Evolutionary conservation across 2,329 filamentous ascomycete species (phyloP), one percentile per base, ranked within the genome.

Genomic region (Colletotrichum incanum): DNA sequence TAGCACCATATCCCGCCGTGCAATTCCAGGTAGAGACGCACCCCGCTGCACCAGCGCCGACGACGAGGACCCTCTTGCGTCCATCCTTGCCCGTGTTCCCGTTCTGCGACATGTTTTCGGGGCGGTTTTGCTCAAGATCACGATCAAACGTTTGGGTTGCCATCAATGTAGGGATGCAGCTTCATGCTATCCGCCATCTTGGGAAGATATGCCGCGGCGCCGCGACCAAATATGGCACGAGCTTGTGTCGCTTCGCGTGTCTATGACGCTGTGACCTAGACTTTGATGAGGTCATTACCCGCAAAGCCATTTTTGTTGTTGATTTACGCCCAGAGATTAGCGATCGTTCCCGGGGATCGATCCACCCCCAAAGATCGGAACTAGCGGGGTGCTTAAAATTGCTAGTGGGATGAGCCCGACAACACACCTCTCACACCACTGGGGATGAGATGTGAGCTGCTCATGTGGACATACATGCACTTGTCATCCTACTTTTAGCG

Each of bases 1-100:
- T n/a, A 41, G 34, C n/a, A n/a, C 28, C n/a, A 18, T 7, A 9
- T 6, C 18, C 18, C 11, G 1, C 23, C 4, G 7, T 55, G 68
- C 12, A 61, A 59, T 69, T 5, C 37, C 43, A 5, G 0, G 18
- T 7, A 45, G 16, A 20, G 6, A 69, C 72, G 59, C 74, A 81
- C 81, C 81, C 82, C 65, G 82, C 82, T 60, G 83, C 83, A 11
- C 82, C 83, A 7, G 83, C 82, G 7, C 83, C 83, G n/a, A 84
- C 82, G 43, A 84, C 65, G 18, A 84, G 79, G 37, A 84, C 81
- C 41, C 78, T 74, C 73, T 82, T 83, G 5, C 61, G 66, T n/a
- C 66, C 63, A 47, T 67, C 63, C 37, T 63, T 67, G 54, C 65
- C 70, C 12, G 63, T 60, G 14, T 56, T 67, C 26, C 68, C 63